These are phyloP conservation scores for Rhodotorula sphaerocarpa DNA, from an alignment of 768 basidiomycete species.

Conservation along the genomic window DNA sequence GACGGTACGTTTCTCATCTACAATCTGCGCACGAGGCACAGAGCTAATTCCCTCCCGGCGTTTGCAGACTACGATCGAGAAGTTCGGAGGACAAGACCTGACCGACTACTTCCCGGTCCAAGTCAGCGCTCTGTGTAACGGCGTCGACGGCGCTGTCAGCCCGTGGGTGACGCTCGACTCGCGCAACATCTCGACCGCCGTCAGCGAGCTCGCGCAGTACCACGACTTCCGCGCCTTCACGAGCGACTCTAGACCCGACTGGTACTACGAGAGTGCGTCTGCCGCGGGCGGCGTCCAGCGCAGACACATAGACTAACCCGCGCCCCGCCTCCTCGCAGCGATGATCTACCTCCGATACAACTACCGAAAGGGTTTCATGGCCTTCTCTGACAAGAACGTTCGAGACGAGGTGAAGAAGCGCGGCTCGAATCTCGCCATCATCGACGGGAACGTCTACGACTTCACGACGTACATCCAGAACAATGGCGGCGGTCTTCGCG, in stretches of 20 bases:
- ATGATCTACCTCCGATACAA: slow-evolving; percentile 86
- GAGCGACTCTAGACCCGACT: slow-evolving; percentile 87
- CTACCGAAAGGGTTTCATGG: slow-evolving; percentile 78
- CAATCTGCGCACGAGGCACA: not conserved
- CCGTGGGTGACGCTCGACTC: slow-evolving; percentile 73
- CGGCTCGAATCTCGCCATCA: slow-evolving; percentile 64
- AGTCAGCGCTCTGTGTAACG: slow-evolving; percentile 87
- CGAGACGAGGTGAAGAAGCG: slow-evolving; percentile 50
- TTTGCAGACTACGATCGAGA: slow-evolving; percentile 23
- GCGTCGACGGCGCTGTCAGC: slow-evolving; percentile 66
- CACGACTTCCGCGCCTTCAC: slow-evolving; percentile 90
- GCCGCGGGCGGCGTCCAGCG: not conserved
- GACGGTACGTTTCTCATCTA: not conserved
- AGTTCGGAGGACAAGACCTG: slow-evolving; percentile 63
- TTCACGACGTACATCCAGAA: slow-evolving; percentile 67
- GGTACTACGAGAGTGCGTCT: slow-evolving; percentile 69
- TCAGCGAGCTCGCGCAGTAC: slow-evolving; percentile 65
- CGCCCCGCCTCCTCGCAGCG: not conserved
- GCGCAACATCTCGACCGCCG: slow-evolving; percentile 54
- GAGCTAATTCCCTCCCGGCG: no score
- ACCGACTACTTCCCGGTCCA: slow-evolving; percentile 88
- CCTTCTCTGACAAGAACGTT: slow-evolving; percentile 59
- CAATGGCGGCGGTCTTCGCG: slow-evolving; percentile 45
- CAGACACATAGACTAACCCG: not conserved
- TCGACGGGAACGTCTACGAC: slow-evolving; percentile 78